Percentiles rank a stretch among this genome's conserved stretches.
Conservation (phyloP, 106 monocot genomes). For the Dactylorhiza incarnata region DNA sequence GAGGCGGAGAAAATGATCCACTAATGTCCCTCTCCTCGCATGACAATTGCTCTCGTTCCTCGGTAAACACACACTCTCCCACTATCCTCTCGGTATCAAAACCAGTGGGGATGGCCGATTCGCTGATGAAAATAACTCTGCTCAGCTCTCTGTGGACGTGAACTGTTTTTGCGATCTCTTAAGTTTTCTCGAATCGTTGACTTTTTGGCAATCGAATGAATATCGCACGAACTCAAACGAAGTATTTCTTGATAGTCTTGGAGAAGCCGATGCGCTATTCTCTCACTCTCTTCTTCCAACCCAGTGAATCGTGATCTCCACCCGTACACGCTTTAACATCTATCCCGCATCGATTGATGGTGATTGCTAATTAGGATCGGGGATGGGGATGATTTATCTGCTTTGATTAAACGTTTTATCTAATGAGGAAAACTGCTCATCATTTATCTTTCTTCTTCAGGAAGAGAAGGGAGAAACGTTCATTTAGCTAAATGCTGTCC, state of each 20-base stretch:
- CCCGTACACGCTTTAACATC: background rate
- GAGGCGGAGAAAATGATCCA: background rate
- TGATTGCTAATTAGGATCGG: background rate
- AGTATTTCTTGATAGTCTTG: background rate
- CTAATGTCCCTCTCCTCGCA: background rate
- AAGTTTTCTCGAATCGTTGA: background rate
- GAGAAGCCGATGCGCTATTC: background rate
- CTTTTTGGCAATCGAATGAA: background rate
- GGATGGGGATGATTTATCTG: background rate
- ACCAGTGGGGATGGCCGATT: too few species aligned
- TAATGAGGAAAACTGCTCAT: background rate
- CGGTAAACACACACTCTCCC: background rate
- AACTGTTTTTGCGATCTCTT: too few species aligned
- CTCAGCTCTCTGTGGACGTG: too few species aligned
- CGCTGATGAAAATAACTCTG: too few species aligned
- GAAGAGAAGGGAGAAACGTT: background rate
- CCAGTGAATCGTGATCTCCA: too few species aligned
- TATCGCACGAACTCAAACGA: background rate
- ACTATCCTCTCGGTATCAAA: too few species aligned
- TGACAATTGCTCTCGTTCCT: background rate
- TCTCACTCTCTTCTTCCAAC: too few species aligned
- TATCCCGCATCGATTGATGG: background rate
- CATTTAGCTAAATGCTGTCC: background rate
- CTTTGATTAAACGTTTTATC: background rate
- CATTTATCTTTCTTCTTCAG: background rate